Evolutionary conservation across 2,329 filamentous ascomycete genomes (phyloP).

Genomic region (Parascedosporium putredinis): DNA sequence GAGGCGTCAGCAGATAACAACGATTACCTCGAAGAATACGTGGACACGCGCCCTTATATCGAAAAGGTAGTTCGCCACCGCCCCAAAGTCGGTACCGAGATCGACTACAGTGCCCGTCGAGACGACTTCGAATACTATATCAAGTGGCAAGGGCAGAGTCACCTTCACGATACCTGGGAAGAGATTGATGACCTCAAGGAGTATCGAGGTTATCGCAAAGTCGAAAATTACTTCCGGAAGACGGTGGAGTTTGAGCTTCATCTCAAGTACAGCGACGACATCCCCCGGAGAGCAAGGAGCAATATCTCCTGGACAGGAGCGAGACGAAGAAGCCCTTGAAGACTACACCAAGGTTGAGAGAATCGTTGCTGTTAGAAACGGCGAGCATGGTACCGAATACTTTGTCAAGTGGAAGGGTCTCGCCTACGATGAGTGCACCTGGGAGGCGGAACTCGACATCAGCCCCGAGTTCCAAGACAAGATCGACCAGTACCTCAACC

Average conservation of each 20-base stretch:
- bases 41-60: conserved; percentile 75
- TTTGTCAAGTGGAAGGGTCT: conserved; percentile 95
- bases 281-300: conserved; percentile 81
- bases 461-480: conserved; percentile 72
- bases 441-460: conserved; percentile 71
- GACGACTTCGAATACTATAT: conserved; percentile 86
- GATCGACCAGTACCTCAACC: conserved; percentile 84
- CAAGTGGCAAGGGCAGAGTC: conserved; percentile 94
- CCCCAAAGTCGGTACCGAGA: conserved; percentile 55
- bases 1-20: conserved; percentile 57
- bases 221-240: conserved; percentile 93
- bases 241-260: conserved; percentile 70
- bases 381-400: conserved; percentile 76
- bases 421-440: conserved; percentile 88
- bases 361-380: conserved; percentile 73
- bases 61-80: conserved; percentile 86
- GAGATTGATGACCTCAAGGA: conserved; percentile 61
- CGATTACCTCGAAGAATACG: conserved; percentile 52
- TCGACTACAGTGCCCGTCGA: conserved; percentile 44
- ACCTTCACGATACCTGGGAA: conserved; percentile 95
- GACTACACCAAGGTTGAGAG: conserved; percentile 91
- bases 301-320: conserved; percentile 94
- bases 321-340: conserved; percentile 75
- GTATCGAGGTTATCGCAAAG: conserved; percentile 74
- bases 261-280: conserved; percentile 63